A percentile compares a stretch with the other conserved stretches of the same genome.
Evolutionary conservation across 1,284 basidiomycete genomes (phyloP).

Genomic region (Ustilago cynodontis): DNA sequence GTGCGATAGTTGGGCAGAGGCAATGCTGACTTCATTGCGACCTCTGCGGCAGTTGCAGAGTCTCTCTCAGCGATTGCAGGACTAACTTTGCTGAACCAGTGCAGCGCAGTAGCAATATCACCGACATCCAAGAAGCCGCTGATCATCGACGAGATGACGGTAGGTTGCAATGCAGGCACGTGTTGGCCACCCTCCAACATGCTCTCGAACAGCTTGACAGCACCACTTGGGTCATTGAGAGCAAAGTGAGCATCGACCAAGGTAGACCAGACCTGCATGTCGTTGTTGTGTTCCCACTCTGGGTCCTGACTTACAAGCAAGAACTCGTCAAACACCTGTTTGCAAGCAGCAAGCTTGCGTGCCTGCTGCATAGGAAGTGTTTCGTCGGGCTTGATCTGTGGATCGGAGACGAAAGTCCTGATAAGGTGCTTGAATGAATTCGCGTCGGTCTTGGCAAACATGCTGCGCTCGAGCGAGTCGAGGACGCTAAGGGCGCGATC

Average conservation of each 20-base stretch:
- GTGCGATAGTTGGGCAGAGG: conserved; percentile 19
- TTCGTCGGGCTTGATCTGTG: conserved; percentile 65
- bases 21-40: background rate
- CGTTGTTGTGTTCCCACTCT: conserved; percentile 37
- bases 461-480: conserved; percentile 76
- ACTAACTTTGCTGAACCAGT: conserved; percentile 56
- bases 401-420: conserved; percentile 62
- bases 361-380: conserved; percentile 72
- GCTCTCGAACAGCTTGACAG: conserved; percentile 78
- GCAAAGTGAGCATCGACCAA: conserved; percentile 83
- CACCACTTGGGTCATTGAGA: conserved; percentile 77
- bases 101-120: conserved; percentile 51
- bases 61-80: background rate
- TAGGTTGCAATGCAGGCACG: conserved; percentile 74
- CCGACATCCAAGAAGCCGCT: conserved; percentile 54
- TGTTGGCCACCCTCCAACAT: conserved; percentile 74
- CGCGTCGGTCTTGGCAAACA: conserved; percentile 71
- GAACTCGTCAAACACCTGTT: conserved; percentile 79
- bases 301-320: conserved; percentile 71
- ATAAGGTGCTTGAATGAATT: conserved; percentile 77
- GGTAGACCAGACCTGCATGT: conserved; percentile 77
- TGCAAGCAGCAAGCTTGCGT: conserved; percentile 76
- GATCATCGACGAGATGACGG: conserved; percentile 78
- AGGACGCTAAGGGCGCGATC: conserved; percentile 79
- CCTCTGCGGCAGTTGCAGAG: background rate